Evolutionary conservation across 2,329 filamentous ascomycete genomes (phyloP), one percentile per base, ranked within the genome.

Genomic region (Alternaria arborescens): DNA sequence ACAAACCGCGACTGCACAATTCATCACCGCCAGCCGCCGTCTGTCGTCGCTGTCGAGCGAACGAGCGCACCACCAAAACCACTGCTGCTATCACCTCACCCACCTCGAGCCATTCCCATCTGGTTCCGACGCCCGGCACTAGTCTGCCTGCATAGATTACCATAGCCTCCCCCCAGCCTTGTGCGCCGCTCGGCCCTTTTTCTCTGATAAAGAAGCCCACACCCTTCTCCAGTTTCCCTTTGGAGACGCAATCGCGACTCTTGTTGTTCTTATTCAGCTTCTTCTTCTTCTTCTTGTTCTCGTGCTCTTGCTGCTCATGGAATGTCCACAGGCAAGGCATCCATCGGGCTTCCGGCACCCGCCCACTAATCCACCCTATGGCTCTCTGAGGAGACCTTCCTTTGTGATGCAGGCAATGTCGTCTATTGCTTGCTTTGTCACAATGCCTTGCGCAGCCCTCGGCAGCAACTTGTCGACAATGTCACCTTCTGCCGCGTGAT

Each of bases 311-410:
- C 22, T 34, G 32, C n/a, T 38, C 48, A 16, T 55, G 50, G 32
- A 40, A 41, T 34, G 22, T 20, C 18, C 43, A 52, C 34, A 34
- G 52, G 47, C 55, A 40, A 56, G 65, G 34, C 52, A 20, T 14
- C 40, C 32, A 38, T 44, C 54, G 30, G 36, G 52, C 68, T 55
- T 52, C 52, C 58, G 53, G 58, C 36, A 51, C 38, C 7, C 18
- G 56, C 61, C 61, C 46, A 60, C 69, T 68, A 69, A 70, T 59
- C 61, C 63, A 46, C 61, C 53, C 64, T 64, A 65, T 64, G 61
- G 66, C 63, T 63, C 66, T 55, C 24, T 26, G 24, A 26, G 24
- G 24, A 24, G 24, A 26, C 24, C 24, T 26, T 26, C 24, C 24
- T 26, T 26, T 26, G 24, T 26, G 24, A 26, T 26, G 24, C 24